A percentile compares a stretch with the other conserved stretches of the same genome.
These are phyloP conservation scores for Iberis pinnata DNA, from an alignment of 345 rosid genomes.

Conservation along the genomic window DNA sequence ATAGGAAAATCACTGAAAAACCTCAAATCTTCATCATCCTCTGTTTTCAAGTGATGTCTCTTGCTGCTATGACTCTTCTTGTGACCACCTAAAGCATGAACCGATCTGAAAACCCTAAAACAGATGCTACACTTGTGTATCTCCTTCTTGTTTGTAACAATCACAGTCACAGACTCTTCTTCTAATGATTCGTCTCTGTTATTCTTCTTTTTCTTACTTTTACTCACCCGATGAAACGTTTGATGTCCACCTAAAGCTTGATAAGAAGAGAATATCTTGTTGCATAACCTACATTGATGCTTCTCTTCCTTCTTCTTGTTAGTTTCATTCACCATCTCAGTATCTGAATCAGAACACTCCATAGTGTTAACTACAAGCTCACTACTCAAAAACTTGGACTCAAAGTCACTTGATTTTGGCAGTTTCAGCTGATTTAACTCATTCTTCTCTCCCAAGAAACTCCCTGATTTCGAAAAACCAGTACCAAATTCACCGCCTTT, in stretches of 20 bases:
- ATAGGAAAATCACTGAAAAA: neutral
- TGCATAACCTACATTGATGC: slow-evolving; percentile 45
- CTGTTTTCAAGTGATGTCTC: slow-evolving; percentile 17
- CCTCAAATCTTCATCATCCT: slow-evolving; percentile 11
- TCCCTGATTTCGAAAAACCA: too few species aligned
- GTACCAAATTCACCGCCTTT: too few species aligned
- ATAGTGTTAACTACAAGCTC: slow-evolving; percentile 5
- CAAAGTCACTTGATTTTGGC: neutral
- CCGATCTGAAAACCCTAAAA: slow-evolving; percentile 34
- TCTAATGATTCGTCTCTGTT: slow-evolving; percentile 18
- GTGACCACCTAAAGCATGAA: slow-evolving; percentile 63
- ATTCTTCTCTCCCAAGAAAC: slow-evolving; percentile 10
- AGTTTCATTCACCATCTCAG: slow-evolving; percentile 1
- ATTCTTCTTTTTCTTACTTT: slow-evolving; percentile 19
- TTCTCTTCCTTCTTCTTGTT: slow-evolving; percentile 3
- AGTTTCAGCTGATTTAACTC: neutral
- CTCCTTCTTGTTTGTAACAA: slow-evolving; percentile 20
- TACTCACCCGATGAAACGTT: slow-evolving; percentile 40
- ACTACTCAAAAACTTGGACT: neutral
- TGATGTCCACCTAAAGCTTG: slow-evolving; percentile 69
- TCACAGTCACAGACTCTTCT: slow-evolving; percentile 6
- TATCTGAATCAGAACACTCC: slow-evolving; percentile 9
- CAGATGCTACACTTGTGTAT: slow-evolving; percentile 35
- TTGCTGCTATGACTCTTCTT: slow-evolving; percentile 32
- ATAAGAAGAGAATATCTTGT: slow-evolving; percentile 37